Evolutionary conservation across 225 moss, liverwort and hornwort genomes (phyloP).

Genomic region (Pleurozium schreberi): DNA sequence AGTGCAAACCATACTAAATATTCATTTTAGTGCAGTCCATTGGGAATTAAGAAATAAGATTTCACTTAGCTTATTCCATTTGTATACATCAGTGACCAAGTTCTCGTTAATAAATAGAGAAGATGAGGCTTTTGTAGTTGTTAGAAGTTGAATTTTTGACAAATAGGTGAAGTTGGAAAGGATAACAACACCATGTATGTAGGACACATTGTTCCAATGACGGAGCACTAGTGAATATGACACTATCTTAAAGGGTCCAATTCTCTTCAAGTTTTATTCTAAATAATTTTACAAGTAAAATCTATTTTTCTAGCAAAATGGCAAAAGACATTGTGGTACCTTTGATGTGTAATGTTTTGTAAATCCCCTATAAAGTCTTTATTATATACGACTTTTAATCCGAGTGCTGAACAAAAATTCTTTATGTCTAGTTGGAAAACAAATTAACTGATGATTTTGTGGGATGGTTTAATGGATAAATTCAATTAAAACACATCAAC

Average conservation of each 20-base stretch:
- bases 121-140: not conserved
- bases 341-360: not conserved
- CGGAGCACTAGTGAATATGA: not conserved
- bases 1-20: not conserved
- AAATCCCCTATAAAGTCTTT: not conserved
- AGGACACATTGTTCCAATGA: too few species aligned
- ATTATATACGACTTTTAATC: not conserved
- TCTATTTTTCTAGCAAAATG: not conserved
- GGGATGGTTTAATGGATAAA: not conserved
- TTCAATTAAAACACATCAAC: not conserved
- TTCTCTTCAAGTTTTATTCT: not conserved
- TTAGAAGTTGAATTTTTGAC: not conserved
- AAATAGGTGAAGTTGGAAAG: not conserved
- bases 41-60: not conserved
- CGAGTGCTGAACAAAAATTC: not conserved
- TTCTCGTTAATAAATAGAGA: not conserved
- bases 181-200: not conserved
- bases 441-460: too few species aligned
- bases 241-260: rapidly evolving
- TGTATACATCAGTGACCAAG: not conserved
- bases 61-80: not conserved
- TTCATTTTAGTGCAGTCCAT: not conserved
- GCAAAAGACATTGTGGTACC: not conserved
- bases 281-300: not conserved
- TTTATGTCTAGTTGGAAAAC: not conserved